phyloP scores from a whole-genome alignment of 78 protist genomes.

The Planoprotostelium fungivorum region DNA sequence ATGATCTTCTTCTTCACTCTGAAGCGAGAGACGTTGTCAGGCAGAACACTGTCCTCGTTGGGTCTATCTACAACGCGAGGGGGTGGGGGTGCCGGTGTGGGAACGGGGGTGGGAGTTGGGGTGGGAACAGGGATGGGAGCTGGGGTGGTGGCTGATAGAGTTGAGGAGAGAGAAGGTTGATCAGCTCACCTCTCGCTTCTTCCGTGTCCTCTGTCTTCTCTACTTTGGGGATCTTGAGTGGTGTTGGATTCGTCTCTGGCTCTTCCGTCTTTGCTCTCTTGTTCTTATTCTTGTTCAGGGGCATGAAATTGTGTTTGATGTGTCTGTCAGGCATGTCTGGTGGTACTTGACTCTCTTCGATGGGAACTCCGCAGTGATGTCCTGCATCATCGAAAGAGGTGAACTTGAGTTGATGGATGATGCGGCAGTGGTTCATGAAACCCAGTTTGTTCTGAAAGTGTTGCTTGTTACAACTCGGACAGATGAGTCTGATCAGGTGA shows the following conservation, averaged over 20 bases:
- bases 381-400: conserved; percentile 3
- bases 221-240: too few relatives aligned
- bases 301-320: background rate
- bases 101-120: too few relatives aligned
- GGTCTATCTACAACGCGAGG: too few relatives aligned
- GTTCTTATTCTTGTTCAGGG: background rate
- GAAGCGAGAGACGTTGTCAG: conserved; percentile 11
- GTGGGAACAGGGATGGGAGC: too few relatives aligned
- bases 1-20: conserved; percentile 28
- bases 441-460: conserved; percentile 13
- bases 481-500: background rate
- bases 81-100: too few relatives aligned
- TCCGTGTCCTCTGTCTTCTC: too few relatives aligned
- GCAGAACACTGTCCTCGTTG: too few relatives aligned
- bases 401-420: conserved; percentile 6
- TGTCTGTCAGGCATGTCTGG: conserved; percentile 18
- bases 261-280: background rate
- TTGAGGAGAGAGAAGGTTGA: too few relatives aligned
- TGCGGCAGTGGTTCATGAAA: conserved; percentile 21
- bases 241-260: background rate
- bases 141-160: too few relatives aligned
- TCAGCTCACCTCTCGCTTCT: too few relatives aligned
- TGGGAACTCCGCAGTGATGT: conserved; percentile 8
- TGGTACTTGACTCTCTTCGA: conserved; percentile 16
- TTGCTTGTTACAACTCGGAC: conserved; percentile 14